Conservation (phyloP, 768 basidiomycete genomes). For the Hypholoma fasciculare region DNA sequence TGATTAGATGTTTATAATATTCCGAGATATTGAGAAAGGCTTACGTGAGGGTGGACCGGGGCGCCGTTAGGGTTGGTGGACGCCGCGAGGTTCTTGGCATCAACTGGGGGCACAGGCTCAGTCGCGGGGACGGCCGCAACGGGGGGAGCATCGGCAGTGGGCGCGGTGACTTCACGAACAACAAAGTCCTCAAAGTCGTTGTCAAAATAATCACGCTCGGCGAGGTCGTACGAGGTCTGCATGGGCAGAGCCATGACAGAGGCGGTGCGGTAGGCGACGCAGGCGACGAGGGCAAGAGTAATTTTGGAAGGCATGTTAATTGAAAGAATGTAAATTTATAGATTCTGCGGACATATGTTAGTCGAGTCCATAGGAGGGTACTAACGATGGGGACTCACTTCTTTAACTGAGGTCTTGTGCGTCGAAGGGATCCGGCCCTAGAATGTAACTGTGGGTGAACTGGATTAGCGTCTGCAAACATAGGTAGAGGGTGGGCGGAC, state of each 20-base stretch:
- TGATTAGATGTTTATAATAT: too few relatives aligned
- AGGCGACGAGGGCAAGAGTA: constrained; percentile 16
- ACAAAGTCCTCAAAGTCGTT: constrained; percentile 16
- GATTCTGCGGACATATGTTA: neutral
- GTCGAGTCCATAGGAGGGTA: neutral
- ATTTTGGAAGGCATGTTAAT: constrained; percentile 20
- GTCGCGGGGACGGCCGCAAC: neutral
- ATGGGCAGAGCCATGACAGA: constrained; percentile 16
- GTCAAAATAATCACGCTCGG: constrained; percentile 15
- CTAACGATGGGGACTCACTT: constrained; percentile 1
- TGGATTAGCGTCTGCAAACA: neutral
- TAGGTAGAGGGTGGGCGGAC: neutral
- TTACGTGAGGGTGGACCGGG: too few relatives aligned
- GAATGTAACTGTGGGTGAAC: constrained; percentile 4
- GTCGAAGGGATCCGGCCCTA: constrained; percentile 18
- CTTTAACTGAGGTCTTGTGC: constrained; percentile 12
- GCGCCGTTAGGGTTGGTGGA: too few relatives aligned
- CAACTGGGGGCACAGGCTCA: neutral
- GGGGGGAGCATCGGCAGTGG: neutral
- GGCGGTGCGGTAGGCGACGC: constrained; percentile 13
- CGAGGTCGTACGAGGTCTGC: constrained; percentile 13
- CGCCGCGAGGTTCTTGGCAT: too few relatives aligned
- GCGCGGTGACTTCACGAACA: neutral
- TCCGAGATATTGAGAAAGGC: too few relatives aligned
- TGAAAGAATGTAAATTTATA: constrained; percentile 8